Conservation (phyloP, 331 rosid genomes). For the Dryas integrifolia region DNA sequence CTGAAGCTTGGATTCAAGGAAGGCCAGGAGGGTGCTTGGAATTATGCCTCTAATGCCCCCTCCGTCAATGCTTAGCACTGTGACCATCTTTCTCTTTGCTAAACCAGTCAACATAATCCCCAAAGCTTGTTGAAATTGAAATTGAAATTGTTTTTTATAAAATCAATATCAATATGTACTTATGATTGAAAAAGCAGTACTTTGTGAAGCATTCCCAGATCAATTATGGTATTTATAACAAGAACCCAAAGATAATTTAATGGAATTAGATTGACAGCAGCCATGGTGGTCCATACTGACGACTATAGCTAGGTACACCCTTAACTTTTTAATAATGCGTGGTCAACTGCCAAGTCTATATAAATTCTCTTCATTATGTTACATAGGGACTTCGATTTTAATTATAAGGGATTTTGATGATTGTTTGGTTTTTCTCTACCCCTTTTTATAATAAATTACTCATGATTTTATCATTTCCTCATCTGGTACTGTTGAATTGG, state of each 20-base stretch:
- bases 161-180: no score
- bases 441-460: no score
- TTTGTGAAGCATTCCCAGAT: neutral
- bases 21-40: conserved; percentile 30
- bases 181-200: neutral
- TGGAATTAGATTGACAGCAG: neutral
- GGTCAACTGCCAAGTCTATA: no score
- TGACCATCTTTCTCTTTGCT: conserved; percentile 16
- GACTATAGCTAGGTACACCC: no score
- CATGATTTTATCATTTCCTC: no score
- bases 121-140: neutral
- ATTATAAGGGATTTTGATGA: no score
- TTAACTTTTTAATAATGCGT: no score
- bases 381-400: no score
- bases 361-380: no score
- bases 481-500: no score
- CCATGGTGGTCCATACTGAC: neutral
- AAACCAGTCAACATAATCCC: conserved; percentile 21
- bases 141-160: no score
- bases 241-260: neutral
- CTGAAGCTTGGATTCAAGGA: conserved; percentile 37
- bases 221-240: neutral
- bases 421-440: no score
- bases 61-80: conserved; percentile 41
- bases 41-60: conserved; percentile 37